These are phyloP conservation scores for Starmerella sp. DNA, from an alignment of 805 yeast genomes.

Conservation along the genomic window DNA sequence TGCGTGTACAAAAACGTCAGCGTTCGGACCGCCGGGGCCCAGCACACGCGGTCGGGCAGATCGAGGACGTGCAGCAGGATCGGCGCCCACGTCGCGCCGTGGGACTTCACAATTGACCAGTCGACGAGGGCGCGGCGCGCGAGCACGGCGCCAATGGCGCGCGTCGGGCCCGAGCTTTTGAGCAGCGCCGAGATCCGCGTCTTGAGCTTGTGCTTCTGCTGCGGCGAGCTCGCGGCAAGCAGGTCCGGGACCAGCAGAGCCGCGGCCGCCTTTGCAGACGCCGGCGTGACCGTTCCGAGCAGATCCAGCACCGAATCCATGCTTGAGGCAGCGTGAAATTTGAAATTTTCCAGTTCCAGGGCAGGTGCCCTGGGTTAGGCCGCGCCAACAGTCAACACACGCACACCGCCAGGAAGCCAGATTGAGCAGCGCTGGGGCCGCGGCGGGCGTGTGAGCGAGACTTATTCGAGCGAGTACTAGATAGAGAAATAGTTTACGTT, in stretches of 20 bases:
- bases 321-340: neutral
- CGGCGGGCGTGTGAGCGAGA: no score
- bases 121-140: conserved; percentile 23
- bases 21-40: conserved; percentile 26
- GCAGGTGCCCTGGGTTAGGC: neutral
- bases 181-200: conserved; percentile 29
- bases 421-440: no score
- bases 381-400: no score
- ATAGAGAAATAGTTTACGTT: no score
- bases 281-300: conserved; percentile 3
- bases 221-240: conserved; percentile 5
- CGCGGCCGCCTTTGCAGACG: neutral
- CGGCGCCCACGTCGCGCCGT: conserved; percentile 32
- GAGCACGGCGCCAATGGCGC: conserved; percentile 33
- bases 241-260: conserved; percentile 6
- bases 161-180: conserved; percentile 29
- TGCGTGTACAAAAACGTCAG: conserved; percentile 21
- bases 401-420: no score
- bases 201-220: conserved; percentile 25
- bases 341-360: neutral
- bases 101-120: conserved; percentile 29
- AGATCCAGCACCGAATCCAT: conserved; percentile 19
- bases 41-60: conserved; percentile 29
- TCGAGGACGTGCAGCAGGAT: conserved; percentile 32
- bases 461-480: no score